Percentiles rank a stretch among this genome's conserved stretches.
Conservation (phyloP, 1,284 basidiomycete genomes). For the Fomitopsis betulina region DNA sequence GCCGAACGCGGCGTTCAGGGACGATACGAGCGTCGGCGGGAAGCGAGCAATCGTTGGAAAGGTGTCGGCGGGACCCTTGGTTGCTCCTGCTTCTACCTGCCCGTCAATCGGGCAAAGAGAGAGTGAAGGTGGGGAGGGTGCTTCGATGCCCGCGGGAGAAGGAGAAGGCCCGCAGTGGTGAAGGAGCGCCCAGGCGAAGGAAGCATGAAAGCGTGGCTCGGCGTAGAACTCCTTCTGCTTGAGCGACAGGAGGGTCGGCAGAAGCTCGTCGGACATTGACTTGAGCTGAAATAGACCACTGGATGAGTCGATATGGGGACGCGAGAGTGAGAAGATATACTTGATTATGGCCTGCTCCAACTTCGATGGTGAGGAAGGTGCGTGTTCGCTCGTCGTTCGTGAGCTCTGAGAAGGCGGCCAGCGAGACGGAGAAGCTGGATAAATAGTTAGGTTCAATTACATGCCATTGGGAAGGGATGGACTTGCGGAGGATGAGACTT, state of each 20-base stretch:
- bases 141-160: not conserved
- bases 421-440: slow-evolving; percentile 65
- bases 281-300: slow-evolving; percentile 39
- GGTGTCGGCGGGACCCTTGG: not conserved
- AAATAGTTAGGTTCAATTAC: not conserved
- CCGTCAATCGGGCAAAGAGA: not conserved
- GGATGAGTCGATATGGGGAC: slow-evolving; percentile 6
- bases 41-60: slow-evolving; percentile 49
- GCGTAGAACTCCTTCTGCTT: slow-evolving; percentile 72
- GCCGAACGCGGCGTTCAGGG: slow-evolving; percentile 45
- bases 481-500: slow-evolving; percentile 45
- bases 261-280: slow-evolving; percentile 45
- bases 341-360: slow-evolving; percentile 73
- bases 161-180: not conserved
- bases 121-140: not conserved
- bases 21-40: slow-evolving; percentile 42
- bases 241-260: slow-evolving; percentile 47
- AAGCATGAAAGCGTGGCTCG: slow-evolving; percentile 74
- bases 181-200: slow-evolving; percentile 71
- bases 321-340: slow-evolving; percentile 33
- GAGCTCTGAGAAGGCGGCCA: slow-evolving; percentile 63
- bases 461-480: no score
- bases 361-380: slow-evolving; percentile 67
- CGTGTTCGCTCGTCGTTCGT: slow-evolving; percentile 77
- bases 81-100: not conserved